Conservation (phyloP, 2,329 filamentous ascomycete genomes). For the Orbilia ellipsospora region DNA sequence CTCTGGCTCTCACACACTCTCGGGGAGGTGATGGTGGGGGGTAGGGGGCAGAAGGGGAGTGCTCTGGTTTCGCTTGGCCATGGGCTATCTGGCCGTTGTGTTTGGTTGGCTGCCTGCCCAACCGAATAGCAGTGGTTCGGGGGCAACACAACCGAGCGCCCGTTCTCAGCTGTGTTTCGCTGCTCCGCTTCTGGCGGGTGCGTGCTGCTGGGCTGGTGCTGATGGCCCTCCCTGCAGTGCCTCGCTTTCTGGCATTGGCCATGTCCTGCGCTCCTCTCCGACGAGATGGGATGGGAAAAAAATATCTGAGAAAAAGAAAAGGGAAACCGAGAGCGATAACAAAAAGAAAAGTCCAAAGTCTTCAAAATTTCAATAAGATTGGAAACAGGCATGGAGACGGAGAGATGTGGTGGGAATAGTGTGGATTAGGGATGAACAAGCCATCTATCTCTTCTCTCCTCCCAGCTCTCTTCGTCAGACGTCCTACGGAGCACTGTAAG, state of each 20-base stretch:
- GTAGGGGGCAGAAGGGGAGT: not conserved
- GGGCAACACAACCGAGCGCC: constrained; percentile 21
- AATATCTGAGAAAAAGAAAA: not conserved
- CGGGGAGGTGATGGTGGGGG: not conserved
- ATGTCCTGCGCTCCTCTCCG: constrained; percentile 45
- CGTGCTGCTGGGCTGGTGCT: not conserved
- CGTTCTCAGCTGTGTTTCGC: not conserved
- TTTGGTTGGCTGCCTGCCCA: not conserved
- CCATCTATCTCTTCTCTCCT: not conserved
- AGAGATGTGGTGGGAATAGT: constrained; percentile 5
- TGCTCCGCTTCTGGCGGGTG: not conserved
- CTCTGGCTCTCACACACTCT: not conserved
- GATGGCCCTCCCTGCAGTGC: not conserved
- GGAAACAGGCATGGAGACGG: constrained; percentile 4
- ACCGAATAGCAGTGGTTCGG: not conserved
- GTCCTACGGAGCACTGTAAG: constrained; percentile 33
- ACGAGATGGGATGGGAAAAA: constrained; percentile 8
- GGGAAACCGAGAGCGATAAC: not conserved
- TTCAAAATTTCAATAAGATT: not conserved
- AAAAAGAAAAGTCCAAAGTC: constrained; percentile 5
- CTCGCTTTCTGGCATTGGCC: not conserved
- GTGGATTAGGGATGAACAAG: constrained; percentile 4
- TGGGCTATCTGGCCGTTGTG: too few relatives aligned
- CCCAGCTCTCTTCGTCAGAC: constrained; percentile 15
- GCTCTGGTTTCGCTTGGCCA: constrained; percentile 15